A percentile compares a stretch with the other conserved stretches of the same genome.
phyloP scores from a whole-genome alignment of 441 rosid species.

The Biscutella auriculata region DNA sequence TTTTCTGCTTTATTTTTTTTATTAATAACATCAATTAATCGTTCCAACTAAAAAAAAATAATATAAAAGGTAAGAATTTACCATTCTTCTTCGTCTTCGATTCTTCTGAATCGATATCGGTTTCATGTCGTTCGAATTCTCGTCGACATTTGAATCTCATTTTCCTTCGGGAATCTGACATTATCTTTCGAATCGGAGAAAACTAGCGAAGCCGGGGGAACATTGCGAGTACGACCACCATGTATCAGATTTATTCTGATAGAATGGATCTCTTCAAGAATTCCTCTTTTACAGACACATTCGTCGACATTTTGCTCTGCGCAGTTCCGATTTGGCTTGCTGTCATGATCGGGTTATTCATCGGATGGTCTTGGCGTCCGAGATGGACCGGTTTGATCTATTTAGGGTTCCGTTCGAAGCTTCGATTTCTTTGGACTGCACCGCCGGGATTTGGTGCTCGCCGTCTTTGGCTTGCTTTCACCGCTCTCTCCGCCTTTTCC shows the following conservation, averaged over 20 bases:
- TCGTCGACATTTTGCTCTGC: conserved; percentile 88
- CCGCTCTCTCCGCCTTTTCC: conserved; percentile 85
- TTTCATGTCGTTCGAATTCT: conserved; percentile 16
- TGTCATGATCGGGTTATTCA: conserved; percentile 82
- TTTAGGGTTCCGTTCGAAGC: conserved; percentile 66
- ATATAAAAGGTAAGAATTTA: too few relatives aligned
- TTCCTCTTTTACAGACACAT: conserved; percentile 69
- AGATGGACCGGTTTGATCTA: conserved; percentile 87
- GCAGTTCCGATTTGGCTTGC: conserved; percentile 98
- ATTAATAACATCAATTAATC: too few relatives aligned
- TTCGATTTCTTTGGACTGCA: conserved; percentile 69
- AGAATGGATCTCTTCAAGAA: conserved; percentile 51
- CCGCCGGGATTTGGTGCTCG: conserved; percentile 96
- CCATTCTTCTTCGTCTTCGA: not conserved
- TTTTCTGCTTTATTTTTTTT: too few relatives aligned
- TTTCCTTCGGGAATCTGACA: conserved; percentile 5
- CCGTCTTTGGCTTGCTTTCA: conserved; percentile 84
- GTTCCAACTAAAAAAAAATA: too few relatives aligned
- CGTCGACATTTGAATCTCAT: not conserved
- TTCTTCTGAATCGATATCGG: not conserved
- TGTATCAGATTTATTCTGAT: conserved; percentile 64
- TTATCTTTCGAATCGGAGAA: not conserved
- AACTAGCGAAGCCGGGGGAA: too few relatives aligned
- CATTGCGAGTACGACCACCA: not conserved
- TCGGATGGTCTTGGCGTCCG: conserved; percentile 99